Base-by-base conservation (phyloP, 768 basidiomycete species). In the Clavulina sp. region DNA sequence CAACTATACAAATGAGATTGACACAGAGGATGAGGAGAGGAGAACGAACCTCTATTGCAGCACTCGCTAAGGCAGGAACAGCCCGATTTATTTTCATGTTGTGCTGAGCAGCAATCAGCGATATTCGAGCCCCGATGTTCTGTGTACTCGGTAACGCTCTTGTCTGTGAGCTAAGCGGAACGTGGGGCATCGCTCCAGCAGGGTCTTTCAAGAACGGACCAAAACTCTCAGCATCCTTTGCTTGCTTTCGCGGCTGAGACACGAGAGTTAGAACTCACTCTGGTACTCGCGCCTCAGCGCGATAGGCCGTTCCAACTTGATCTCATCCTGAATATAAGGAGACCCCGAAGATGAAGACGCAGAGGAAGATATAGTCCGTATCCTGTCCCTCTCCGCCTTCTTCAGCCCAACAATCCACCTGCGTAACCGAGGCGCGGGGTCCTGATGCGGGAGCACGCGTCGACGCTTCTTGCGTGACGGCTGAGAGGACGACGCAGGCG, bases 401-500 rank as follows among this genome's bases (percentile, higher is more conserved):
- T 53, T 41, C 44, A 56, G 54, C 16, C 54, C 54, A 3, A 54
- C 18, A 3, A 56, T 43, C 54, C 54, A 56, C 41, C 40, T 48
- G 18, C 41, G 31, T 23, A 56, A 32, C 18, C 34, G 26, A 6
- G 54, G 55, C 16, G 54, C 46, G n/a, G 54, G 54, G 21, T 56
- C 54, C 32, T 56, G 54, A 32, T 56, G 54, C 4, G 54, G 54
- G 5, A 56, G 21, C 18, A 56, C 21, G n/a, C 41, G 32, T 5
- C 54, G 54, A n/a, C 51, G 56, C 48, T 56, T 56, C 28, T n/a
- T n/a, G n/a, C 53, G 30, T 30, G 54, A 41, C 5, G 52, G 52
- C 4, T 41, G 30, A 28, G 26, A 23, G 3, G 51, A 32, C 19
- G 50, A 19, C 4, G 53, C 23, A 5, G 53, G 34, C n/a, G 52